Base-by-base conservation (phyloP, 371 early-diverging fungal genomes). In the Rhizopus microsporus region DNA sequence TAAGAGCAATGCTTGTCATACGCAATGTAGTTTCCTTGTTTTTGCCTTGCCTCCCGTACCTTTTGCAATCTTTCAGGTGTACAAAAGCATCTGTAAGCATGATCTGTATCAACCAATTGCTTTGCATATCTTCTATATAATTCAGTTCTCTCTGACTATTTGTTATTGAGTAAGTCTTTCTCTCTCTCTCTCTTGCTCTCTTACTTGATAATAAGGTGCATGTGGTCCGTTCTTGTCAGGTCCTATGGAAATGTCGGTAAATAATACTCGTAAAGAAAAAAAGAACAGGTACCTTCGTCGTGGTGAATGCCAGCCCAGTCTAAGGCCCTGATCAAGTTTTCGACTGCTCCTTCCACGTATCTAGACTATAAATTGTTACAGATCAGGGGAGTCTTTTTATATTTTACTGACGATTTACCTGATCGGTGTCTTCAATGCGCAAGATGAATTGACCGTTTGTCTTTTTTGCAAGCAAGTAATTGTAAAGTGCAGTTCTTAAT, bases 371-470 rank as follows among this genome's bases (percentile, higher is more conserved):
- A 49, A 30, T 2, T 23, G 17, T 51, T 33, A 40, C 35, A 10
- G 16, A 29, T 42, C 34, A 23, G 8, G 7, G 4, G 9, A 29
- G 42, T 16, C n/a, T 31, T 30, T 38, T 51, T 13, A 37, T 37
- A 37, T 37, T 3, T 37, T 17, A 12, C 5, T 6, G 13, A 5
- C 38, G 23, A 3, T 16, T 54, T 74, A 90, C 90, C 71, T 83
- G 85, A 69, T 97, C 97, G 1, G 97, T 96, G 66, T 97, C 97
- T 63, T 97, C 97, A 49, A 97, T 94, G 52, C 97, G 86, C 49
- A 97, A 71, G 54, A 96, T 79, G 65, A 95, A 92, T 33, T 71
- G 68, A 4, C 95, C 95, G 8, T 87, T 85, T 0, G 79, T 74
- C 54, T 89, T 80, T 35, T 83, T 80, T 3, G 97, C 90, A 23